Evolutionary conservation across 345 rosid species (phyloP).

Genomic region (Bruguiera sexangula): DNA sequence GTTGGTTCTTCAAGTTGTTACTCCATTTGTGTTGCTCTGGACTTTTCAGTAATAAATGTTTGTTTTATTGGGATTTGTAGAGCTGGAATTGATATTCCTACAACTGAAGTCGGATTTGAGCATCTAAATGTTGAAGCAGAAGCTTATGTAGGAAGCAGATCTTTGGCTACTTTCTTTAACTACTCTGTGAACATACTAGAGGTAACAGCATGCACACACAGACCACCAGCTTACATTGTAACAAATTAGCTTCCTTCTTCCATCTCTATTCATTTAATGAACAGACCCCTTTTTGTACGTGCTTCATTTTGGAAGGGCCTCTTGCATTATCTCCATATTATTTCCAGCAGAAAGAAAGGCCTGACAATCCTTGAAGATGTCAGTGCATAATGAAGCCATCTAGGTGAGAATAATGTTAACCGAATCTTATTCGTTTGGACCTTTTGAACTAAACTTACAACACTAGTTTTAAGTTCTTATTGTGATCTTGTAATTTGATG

Average conservation of each 20-base stretch:
- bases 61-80: conserved; percentile 20
- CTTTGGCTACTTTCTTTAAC: conserved; percentile 56
- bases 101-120: conserved; percentile 50
- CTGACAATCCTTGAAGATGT: conserved; percentile 57
- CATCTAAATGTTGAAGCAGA: conserved; percentile 48
- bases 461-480: too few species aligned
- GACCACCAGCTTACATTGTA: background rate
- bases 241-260: too few species aligned
- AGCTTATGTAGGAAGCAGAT: conserved; percentile 61
- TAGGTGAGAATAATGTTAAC: conserved; percentile 29
- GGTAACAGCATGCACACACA: conserved; percentile 29
- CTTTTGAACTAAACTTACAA: too few species aligned
- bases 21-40: background rate
- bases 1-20: background rate
- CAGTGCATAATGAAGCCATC: conserved; percentile 60
- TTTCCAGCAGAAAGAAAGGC: conserved; percentile 46
- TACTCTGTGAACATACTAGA: conserved; percentile 42
- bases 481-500: too few species aligned
- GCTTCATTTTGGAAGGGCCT: conserved; percentile 13
- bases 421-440: background rate
- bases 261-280: background rate
- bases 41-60: background rate
- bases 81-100: conserved; percentile 44
- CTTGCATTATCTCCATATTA: conserved; percentile 25
- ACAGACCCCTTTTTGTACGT: too few species aligned